A percentile compares a stretch with the other conserved stretches of the same genome.
These are phyloP conservation scores for Brassica cretica DNA, from an alignment of 345 rosid genomes.

Conservation along the genomic window DNA sequence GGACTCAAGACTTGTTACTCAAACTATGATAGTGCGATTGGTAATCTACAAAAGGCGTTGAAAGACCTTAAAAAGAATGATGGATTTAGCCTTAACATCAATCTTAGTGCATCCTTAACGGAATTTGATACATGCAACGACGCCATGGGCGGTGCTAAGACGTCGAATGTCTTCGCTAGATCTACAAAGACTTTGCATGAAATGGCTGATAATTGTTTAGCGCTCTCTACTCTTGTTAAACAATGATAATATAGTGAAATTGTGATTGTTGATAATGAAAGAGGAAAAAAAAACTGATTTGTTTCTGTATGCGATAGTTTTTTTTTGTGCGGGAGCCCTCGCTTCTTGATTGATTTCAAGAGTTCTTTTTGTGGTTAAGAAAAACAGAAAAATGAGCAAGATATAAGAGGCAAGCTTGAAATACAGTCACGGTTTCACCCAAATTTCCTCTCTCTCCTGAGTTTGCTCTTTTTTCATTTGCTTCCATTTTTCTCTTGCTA, in stretches of 20 bases:
- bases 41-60: slow-evolving; percentile 33
- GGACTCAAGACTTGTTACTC: slow-evolving; percentile 19
- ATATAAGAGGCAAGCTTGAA: not conserved
- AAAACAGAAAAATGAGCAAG: not conserved
- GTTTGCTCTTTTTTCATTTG: no score
- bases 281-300: not conserved
- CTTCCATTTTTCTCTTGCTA: no score
- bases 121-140: slow-evolving; percentile 41
- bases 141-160: slow-evolving; percentile 8
- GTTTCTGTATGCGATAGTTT: not conserved
- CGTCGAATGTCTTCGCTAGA: not conserved
- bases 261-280: not conserved
- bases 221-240: slow-evolving; percentile 26
- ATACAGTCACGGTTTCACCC: no score
- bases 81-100: slow-evolving; percentile 28
- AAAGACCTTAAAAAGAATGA: slow-evolving; percentile 32
- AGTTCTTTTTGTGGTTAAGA: not conserved
- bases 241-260: not conserved
- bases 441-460: no score
- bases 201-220: slow-evolving; percentile 35
- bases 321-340: not conserved
- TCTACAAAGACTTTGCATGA: slow-evolving; percentile 25
- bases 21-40: slow-evolving; percentile 19
- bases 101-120: slow-evolving; percentile 37
- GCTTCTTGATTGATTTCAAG: not conserved